Conservation (phyloP, 768 basidiomycete species). For the Hygrocybe coccinea region DNA sequence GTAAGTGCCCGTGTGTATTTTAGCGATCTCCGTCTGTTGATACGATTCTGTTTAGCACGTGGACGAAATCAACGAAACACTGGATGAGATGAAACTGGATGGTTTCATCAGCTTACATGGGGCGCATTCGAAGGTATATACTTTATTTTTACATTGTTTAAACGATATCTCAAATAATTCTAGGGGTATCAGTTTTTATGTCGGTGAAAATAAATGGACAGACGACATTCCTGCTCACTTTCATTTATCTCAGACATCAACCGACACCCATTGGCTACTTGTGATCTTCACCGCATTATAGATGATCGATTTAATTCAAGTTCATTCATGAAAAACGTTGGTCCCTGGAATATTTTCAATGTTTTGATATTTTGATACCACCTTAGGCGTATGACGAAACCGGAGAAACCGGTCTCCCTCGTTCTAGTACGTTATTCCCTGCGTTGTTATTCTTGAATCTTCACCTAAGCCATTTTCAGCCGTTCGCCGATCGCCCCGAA, state of each 20-base stretch:
- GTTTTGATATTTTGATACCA: slow-evolving; percentile 1
- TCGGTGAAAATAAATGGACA: slow-evolving; percentile 32
- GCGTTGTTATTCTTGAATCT: not conserved
- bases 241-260: slow-evolving; percentile 62
- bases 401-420: slow-evolving; percentile 46
- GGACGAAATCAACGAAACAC: slow-evolving; percentile 52
- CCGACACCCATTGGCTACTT: slow-evolving; percentile 57
- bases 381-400: slow-evolving; percentile 64
- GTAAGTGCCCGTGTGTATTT: slow-evolving; percentile 36
- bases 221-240: not conserved
- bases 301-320: slow-evolving; percentile 63
- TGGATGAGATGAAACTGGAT: slow-evolving; percentile 51
- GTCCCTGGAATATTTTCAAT: not conserved
- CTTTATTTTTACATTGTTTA: slow-evolving; percentile 12
- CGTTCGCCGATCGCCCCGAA: slow-evolving; percentile 45
- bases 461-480: not conserved
- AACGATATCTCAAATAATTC: slow-evolving; percentile 10
- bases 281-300: slow-evolving; percentile 66
- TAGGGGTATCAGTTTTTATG: slow-evolving; percentile 88
- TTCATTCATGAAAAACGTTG: slow-evolving; percentile 69
- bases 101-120: slow-evolving; percentile 87
- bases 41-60: slow-evolving; percentile 47
- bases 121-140: slow-evolving; percentile 60
- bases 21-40: not conserved
- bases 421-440: slow-evolving; percentile 34